Base-by-base conservation (phyloP, 2,329 filamentous ascomycete genomes). In the Fonsecaea pugnacius region DNA sequence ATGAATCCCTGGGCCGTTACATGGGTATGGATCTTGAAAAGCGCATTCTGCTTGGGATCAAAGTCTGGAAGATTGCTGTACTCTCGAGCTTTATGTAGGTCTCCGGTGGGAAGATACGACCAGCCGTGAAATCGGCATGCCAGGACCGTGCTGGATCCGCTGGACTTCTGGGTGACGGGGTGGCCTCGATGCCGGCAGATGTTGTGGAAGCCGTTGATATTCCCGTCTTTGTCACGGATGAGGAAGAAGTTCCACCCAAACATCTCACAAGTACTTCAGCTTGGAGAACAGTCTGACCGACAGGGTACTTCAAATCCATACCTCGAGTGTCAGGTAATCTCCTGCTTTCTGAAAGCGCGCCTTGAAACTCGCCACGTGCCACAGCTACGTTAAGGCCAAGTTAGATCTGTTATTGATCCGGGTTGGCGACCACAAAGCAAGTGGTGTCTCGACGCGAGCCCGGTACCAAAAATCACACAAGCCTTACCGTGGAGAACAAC, bases 91-190 rank as follows among this genome's bases (percentile, higher is more conserved):
- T 87, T 87, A 36, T 85, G 81, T 3, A 88, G 77, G 58, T 84
- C 82, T 14, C 85, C 86, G 30, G 78, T 80, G 1, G 85, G 76
- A 40, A 84, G 81, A 65, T 87, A 88, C 1, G 84, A 85, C 85
- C 86, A 88, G 54, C 85, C 85, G 70, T 88, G 86, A 70, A 88
- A 88, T 63, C 83, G 82, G 77, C 86, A 88, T 0, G 82, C 78
- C 32, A 88, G 78, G 36, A 87, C 80, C 67, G 75, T 67, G 21
- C 62, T 65, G n/a, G 60, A 66, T 5, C 70, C 70, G 43, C 46
- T 62, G 16, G 64, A 51, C 30, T 65, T 68, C 14, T 63, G 79
- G 8, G 86, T 83, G 10, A 88, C 80, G 0, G 67, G 65, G 70
- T 83, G 88, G 16, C 86, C 86, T 16, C 86, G 79, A 73, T 88